These are phyloP conservation scores for Irpex sp. DNA, from an alignment of 1,284 basidiomycete genomes.

Conservation along the genomic window DNA sequence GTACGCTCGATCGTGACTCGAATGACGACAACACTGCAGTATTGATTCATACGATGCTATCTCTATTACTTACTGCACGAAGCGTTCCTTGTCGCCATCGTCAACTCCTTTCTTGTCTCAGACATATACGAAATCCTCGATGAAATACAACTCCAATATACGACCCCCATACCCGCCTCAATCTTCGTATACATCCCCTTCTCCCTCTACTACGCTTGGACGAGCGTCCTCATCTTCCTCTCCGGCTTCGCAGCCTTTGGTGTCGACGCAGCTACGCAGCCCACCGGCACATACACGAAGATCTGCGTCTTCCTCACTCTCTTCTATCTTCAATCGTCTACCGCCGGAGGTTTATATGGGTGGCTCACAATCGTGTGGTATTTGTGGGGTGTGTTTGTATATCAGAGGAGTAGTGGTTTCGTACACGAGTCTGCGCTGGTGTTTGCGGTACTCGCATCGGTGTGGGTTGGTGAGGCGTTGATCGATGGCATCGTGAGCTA, in stretches of 20 bases:
- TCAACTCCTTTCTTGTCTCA: neutral
- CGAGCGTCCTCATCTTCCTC: constrained; percentile 84
- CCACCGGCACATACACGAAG: constrained; percentile 62
- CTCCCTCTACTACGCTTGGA: constrained; percentile 94
- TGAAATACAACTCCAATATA: neutral
- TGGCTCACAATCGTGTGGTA: constrained; percentile 82
- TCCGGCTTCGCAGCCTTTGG: constrained; percentile 92
- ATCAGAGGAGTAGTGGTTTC: constrained; percentile 53
- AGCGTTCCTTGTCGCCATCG: neutral
- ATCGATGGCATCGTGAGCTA: too few relatives aligned
- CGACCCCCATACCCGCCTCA: constrained; percentile 58
- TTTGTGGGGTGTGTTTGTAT: constrained; percentile 78
- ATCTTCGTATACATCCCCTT: constrained; percentile 82
- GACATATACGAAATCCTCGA: neutral
- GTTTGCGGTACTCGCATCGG: constrained; percentile 80
- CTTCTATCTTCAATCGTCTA: neutral
- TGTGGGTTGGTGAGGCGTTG: constrained; percentile 44
- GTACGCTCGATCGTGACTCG: constrained; percentile 7
- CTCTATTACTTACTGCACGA: neutral
- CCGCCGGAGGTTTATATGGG: constrained; percentile 86
- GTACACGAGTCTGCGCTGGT: constrained; percentile 88
- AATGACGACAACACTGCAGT: too few relatives aligned
- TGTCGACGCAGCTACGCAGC: constrained; percentile 58
- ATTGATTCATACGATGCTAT: too few relatives aligned
- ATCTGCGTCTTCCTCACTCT: neutral